Base-by-base conservation (phyloP, 345 rosid species). In the Diplotaxis tenuifolia region DNA sequence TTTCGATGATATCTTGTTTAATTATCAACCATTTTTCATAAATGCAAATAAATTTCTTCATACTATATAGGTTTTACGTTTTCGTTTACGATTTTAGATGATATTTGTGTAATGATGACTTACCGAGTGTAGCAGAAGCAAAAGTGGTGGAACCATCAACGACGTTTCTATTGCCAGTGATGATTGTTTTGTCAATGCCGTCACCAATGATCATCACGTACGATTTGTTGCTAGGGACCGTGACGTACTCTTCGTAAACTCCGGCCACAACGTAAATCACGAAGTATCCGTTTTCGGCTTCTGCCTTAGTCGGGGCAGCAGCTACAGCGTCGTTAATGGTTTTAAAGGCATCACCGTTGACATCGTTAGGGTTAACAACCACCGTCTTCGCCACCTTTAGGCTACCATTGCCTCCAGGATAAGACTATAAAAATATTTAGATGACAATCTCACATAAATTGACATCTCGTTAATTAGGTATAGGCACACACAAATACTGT, bases 51-150 rank as follows among this genome's bases (percentile, higher is more conserved):
- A 4, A 28, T 2, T 28, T 15, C 7, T 55, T 55, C 31, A 55
- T 55, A n/a, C 21, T 53, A 12, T n/a, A 1, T 31, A 31, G n/a
- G 72, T 14, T 21, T 29, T 21, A 6, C 15, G 8, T 11, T n/a
- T 32, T 10, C 5, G n/a, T 9, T 9, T 29, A 59, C 4, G 6
- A 59, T 59, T 59, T 34, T 12, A 23, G n/a, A 23, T 23, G 60
- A 55, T 23, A 55, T 14, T 23, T 55, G 59, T 54, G 21, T 54
- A 5, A 5, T 0, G 18, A 22, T 0, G 52, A 57, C 70, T 68
- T 82, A 86, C 96, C 77, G 9, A 87, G 83, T 45, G 90, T 89
- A 9, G 90, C 83, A 5, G 88, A 77, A 50, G 84, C 80, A 45
- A 83, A 86, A 6, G 89, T 86, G 14, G 87, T 87, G 74, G 84